Conservation (phyloP, 768 basidiomycete species). For the Mrakia gelida region DNA sequence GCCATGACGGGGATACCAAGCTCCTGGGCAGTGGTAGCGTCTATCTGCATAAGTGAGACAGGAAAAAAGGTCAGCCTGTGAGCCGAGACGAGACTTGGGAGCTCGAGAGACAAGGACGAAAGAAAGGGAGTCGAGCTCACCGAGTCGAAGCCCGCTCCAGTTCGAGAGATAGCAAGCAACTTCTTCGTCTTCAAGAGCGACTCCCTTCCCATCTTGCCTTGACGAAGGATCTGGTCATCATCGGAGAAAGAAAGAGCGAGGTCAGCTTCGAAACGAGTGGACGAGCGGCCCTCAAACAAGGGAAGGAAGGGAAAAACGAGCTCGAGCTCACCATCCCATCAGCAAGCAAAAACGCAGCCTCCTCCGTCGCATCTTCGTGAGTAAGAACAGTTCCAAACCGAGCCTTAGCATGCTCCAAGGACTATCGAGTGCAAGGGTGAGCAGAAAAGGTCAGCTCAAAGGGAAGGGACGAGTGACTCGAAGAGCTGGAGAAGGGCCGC, state of each 20-base stretch:
- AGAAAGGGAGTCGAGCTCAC: neutral
- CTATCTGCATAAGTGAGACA: neutral
- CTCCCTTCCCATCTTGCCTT: neutral
- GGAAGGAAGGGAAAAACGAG: no score
- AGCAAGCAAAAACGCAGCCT: neutral
- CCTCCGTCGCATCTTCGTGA: conserved; percentile 12
- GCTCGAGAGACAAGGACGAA: neutral
- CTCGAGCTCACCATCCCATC: conserved; percentile 16
- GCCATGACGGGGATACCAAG: conserved; percentile 9
- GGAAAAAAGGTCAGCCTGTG: neutral
- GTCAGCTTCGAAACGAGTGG: neutral
- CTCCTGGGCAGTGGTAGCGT: conserved; percentile 2
- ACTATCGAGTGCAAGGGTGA: neutral
- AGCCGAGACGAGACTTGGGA: neutral
- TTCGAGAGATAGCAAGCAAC: neutral
- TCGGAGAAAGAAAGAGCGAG: neutral
- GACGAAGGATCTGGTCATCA: conserved; percentile 9
- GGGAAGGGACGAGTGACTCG: neutral
- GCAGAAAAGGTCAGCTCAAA: neutral
- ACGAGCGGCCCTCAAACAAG: neutral
- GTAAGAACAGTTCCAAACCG: neutral
- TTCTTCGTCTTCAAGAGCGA: neutral
- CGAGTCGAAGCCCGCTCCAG: neutral
- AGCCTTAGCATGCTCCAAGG: neutral
- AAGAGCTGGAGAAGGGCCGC: neutral